phyloP scores from a whole-genome alignment of 2,329 filamentous ascomycete genomes.

The Exophiala sideris region DNA sequence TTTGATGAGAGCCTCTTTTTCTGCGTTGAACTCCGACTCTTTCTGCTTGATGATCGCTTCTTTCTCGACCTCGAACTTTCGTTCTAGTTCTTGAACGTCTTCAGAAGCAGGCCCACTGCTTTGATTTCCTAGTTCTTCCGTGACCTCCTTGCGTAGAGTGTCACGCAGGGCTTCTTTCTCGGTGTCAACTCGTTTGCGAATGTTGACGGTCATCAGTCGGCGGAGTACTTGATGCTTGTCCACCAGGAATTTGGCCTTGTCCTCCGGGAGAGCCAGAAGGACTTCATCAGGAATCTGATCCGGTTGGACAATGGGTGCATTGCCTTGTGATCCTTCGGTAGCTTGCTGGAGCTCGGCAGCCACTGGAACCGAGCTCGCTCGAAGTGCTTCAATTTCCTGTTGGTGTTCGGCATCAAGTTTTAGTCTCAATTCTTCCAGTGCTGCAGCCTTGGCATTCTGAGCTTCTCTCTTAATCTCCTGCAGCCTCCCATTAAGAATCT shows the following conservation, averaged over 20 bases:
- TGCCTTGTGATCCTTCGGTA: constrained; percentile 24
- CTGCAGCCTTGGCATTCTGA: constrained; percentile 41
- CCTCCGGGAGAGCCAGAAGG: constrained; percentile 45
- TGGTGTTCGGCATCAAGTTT: constrained; percentile 35
- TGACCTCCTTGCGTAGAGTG: constrained; percentile 34
- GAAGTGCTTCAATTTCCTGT: constrained; percentile 41
- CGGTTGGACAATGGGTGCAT: constrained; percentile 28
- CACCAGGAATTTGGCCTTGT: constrained; percentile 50
- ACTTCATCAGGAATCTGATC: constrained; percentile 35
- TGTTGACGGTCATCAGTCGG: constrained; percentile 56
- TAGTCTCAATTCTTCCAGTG: constrained; percentile 23
- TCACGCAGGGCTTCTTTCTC: constrained; percentile 36
- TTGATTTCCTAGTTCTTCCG: constrained; percentile 18
- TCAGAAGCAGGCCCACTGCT: constrained; percentile 2
- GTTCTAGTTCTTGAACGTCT: constrained; percentile 18
- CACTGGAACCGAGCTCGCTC: constrained; percentile 35
- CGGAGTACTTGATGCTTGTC: constrained; percentile 49
- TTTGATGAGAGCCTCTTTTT: constrained; percentile 36
- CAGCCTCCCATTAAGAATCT: constrained; percentile 67
- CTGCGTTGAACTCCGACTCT: constrained; percentile 41
- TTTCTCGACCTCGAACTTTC: constrained; percentile 22
- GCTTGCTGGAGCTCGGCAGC: constrained; percentile 32
- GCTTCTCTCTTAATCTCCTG: constrained; percentile 51
- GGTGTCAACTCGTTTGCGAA: constrained; percentile 41
- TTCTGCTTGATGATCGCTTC: constrained; percentile 33